These are phyloP conservation scores for Colletotrichum cereale DNA, from an alignment of 2,329 filamentous ascomycete species.

Conservation along the genomic window DNA sequence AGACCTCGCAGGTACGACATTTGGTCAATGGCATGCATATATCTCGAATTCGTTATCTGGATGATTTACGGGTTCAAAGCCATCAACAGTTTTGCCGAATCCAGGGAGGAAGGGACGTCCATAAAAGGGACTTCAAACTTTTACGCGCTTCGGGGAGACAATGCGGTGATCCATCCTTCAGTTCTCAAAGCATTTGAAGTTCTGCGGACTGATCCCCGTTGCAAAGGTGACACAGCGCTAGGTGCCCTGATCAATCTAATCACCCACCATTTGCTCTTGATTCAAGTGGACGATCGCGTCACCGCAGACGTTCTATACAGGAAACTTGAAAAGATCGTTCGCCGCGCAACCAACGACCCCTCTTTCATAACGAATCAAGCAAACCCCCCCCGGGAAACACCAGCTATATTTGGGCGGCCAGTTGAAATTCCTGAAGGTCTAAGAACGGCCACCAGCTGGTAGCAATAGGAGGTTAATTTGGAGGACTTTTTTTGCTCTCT, in stretches of 20 bases:
- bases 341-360: background rate
- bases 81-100: background rate
- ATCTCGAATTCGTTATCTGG: conserved; percentile 48
- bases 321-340: background rate
- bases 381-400: background rate
- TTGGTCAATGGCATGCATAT: conserved; percentile 49
- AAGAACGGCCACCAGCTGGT: background rate
- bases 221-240: background rate
- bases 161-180: background rate
- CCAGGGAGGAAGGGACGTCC: background rate
- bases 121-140: background rate
- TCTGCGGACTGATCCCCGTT: background rate
- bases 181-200: background rate
- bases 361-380: background rate
- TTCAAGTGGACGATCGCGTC: conserved; percentile 1
- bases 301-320: background rate
- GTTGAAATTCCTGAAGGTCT: background rate
- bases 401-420: background rate
- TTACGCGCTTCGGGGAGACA: background rate
- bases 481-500: background rate
- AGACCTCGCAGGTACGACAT: conserved; percentile 46
- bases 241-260: background rate
- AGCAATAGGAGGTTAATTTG: background rate
- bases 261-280: background rate
- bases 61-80: conserved; percentile 42